Conservation (phyloP, 2,329 filamentous ascomycete genomes). For the Aspergillus oerlinghausenensis region DNA sequence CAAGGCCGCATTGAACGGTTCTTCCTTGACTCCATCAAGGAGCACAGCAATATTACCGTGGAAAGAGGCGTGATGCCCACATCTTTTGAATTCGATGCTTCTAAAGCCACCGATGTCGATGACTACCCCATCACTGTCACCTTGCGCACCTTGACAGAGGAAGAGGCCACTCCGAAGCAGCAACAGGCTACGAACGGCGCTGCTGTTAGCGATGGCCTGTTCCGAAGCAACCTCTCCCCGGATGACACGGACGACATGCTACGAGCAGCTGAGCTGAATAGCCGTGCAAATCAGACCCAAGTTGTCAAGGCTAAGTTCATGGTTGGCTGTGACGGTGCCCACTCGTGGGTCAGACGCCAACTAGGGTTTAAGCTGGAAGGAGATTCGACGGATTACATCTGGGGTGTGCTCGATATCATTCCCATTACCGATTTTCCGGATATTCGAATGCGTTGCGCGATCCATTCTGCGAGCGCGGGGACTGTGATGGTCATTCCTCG, state of each 20-base stretch:
- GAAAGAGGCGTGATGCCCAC: slow-evolving; percentile 59
- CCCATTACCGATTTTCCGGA: slow-evolving; percentile 57
- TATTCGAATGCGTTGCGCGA: slow-evolving; percentile 55
- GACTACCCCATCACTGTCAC: slow-evolving; percentile 59
- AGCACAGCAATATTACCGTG: slow-evolving; percentile 52
- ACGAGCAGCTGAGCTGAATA: slow-evolving; percentile 1
- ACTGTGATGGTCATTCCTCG: slow-evolving; percentile 62
- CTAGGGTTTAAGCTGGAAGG: slow-evolving; percentile 55
- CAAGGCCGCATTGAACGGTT: slow-evolving; percentile 67
- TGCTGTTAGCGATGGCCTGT: slow-evolving; percentile 49
- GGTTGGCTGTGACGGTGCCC: slow-evolving; percentile 65
- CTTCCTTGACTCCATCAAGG: slow-evolving; percentile 58
- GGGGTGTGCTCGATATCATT: slow-evolving; percentile 49
- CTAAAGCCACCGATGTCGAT: slow-evolving; percentile 41
- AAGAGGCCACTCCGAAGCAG: slow-evolving; percentile 53
- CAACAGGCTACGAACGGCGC: slow-evolving; percentile 28
- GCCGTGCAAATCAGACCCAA: slow-evolving; percentile 26
- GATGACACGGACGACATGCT: slow-evolving; percentile 56
- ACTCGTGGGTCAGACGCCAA: slow-evolving; percentile 59
- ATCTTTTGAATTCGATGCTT: slow-evolving; percentile 51
- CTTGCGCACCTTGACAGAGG: slow-evolving; percentile 54
- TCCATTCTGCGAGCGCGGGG: slow-evolving; percentile 53
- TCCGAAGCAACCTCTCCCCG: slow-evolving; percentile 54
- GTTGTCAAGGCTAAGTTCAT: slow-evolving; percentile 57
- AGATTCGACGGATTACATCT: slow-evolving; percentile 45